Percentiles rank a stretch among this genome's conserved stretches.
Evolutionary conservation across 2,329 filamentous ascomycete genomes (phyloP).

Genomic region (Penicillium thymicola): DNA sequence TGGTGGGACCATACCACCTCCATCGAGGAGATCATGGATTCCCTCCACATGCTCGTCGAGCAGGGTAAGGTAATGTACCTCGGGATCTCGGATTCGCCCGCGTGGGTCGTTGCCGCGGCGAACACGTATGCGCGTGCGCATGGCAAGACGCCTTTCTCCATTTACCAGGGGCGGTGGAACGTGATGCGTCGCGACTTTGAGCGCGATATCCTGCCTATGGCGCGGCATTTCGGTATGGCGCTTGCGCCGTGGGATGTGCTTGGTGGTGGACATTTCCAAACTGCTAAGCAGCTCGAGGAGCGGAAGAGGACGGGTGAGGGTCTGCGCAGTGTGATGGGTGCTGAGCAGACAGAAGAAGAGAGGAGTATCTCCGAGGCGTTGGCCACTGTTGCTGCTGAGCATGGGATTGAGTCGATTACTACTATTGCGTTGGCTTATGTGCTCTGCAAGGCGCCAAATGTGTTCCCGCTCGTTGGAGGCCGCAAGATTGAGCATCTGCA

Average conservation of each 20-base stretch:
- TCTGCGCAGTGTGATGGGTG: slow-evolving; percentile 29
- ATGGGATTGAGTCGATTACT: slow-evolving; percentile 56
- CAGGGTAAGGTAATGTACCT: slow-evolving; percentile 44
- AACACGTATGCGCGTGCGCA: slow-evolving; percentile 41
- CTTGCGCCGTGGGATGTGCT: slow-evolving; percentile 60
- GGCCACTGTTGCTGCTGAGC: slow-evolving; percentile 57
- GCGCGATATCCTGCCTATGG: slow-evolving; percentile 44
- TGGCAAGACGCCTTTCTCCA: slow-evolving; percentile 40
- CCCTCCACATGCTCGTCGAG: slow-evolving; percentile 38
- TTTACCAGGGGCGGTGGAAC: slow-evolving; percentile 43
- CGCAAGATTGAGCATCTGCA: slow-evolving; percentile 65
- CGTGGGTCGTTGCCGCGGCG: slow-evolving; percentile 41
- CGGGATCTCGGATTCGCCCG: slow-evolving; percentile 41
- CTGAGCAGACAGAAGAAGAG: slow-evolving; percentile 48
- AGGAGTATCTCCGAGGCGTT: slow-evolving; percentile 55
- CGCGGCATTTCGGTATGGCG: slow-evolving; percentile 43
- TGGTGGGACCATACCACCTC: slow-evolving; percentile 49
- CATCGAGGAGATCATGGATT: slow-evolving; percentile 27
- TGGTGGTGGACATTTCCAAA: slow-evolving; percentile 52
- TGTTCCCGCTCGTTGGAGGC: slow-evolving; percentile 71
- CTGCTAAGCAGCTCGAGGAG: slow-evolving; percentile 47
- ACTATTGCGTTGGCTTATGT: slow-evolving; percentile 70
- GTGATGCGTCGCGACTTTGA: slow-evolving; percentile 41
- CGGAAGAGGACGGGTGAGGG: slow-evolving; percentile 44
- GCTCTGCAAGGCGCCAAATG: slow-evolving; percentile 67